phyloP scores from a whole-genome alignment of 371 early-diverging fungal species.

The Blakeslea trispora region DNA sequence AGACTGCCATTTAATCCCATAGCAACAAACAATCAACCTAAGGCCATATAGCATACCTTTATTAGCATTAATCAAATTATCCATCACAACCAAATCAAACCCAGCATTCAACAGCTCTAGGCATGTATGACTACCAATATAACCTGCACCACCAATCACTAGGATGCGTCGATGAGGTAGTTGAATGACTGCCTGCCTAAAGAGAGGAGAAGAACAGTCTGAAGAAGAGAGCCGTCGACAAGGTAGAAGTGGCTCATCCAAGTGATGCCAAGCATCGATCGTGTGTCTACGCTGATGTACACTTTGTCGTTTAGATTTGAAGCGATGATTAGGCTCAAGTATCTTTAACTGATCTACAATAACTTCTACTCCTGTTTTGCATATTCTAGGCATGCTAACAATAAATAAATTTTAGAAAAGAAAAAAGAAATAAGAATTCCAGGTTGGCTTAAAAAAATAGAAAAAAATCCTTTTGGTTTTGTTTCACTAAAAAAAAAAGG shows the following conservation, averaged over 20 bases:
- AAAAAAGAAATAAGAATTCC: too few species aligned
- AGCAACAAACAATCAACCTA: background rate
- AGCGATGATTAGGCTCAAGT: conserved; percentile 15
- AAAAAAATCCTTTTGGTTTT: too few species aligned
- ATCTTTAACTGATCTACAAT: conserved; percentile 26
- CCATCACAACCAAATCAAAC: conserved; percentile 77
- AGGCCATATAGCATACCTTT: conserved; percentile 26
- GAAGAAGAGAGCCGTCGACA: conserved; percentile 19
- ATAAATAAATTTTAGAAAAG: too few species aligned
- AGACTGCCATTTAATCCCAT: too few species aligned
- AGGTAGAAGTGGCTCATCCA: conserved; percentile 13
- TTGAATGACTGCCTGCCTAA: too few species aligned
- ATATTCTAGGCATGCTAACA: conserved; percentile 28
- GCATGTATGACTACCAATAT: conserved; percentile 63
- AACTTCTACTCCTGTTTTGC: conserved; percentile 15
- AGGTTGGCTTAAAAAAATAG: too few species aligned
- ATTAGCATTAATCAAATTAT: conserved; percentile 74
- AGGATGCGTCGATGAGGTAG: conserved; percentile 32
- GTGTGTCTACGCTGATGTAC: conserved; percentile 23
- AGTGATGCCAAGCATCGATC: conserved; percentile 25
- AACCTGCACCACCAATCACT: too few species aligned
- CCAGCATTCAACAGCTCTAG: conserved; percentile 73
- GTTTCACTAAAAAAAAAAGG: too few species aligned
- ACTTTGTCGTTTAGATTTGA: conserved; percentile 13
- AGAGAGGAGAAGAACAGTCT: conserved; percentile 11